Evolutionary conservation across 192 early-diverging fungal genomes (phyloP), one percentile per base, ranked within the genome.

Genomic region (Rhizophagus prolifer): DNA sequence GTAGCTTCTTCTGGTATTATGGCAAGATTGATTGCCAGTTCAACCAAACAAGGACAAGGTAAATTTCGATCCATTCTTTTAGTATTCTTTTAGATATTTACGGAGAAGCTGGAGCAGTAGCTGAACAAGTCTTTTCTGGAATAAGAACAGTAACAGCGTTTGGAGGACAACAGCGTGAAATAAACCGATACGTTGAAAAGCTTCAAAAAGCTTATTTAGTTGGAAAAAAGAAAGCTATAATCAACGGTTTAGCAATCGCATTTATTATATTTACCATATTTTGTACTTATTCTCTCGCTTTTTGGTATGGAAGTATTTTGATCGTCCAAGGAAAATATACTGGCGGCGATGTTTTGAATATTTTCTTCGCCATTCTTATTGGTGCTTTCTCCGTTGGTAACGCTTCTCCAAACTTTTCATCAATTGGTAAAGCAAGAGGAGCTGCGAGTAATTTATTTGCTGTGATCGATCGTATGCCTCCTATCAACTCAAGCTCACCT

Each of bases 141-240:
- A 93, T 98, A 65, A 87, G 94, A 61, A 99, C 96, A 3, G 95
- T 99, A n/a, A 88, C 88, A 59, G 88, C 96, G 12, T 98, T 98
- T 83, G 90, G 90, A 60, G 91, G 89, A 5, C 87, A 96, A 84
- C 80, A 89, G 28, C 90, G 92, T 60, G 94, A 93, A 76, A 54
- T 83, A 31, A 76, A 76, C 34, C 81, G 91, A 14, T 99, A 96
- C 79, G 79, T 81, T 31, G 71, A 78, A 25, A 81, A 87, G 82
- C 83, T 97, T 9, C 82, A 85, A 14, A 77, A 81, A 10, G 96
- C 94, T 16, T 89, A 88, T 70, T 74, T 77, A 9, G 69, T 80
- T n/a, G 95, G 92, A 26, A 84, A 91, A 76, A 87, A 81, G 60
- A 92, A 91, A 68, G 89, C 88, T 26, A 60, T 77, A 23, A 78